Conservation (phyloP, 192 early-diverging fungal species). For the Coemansia sp. region DNA sequence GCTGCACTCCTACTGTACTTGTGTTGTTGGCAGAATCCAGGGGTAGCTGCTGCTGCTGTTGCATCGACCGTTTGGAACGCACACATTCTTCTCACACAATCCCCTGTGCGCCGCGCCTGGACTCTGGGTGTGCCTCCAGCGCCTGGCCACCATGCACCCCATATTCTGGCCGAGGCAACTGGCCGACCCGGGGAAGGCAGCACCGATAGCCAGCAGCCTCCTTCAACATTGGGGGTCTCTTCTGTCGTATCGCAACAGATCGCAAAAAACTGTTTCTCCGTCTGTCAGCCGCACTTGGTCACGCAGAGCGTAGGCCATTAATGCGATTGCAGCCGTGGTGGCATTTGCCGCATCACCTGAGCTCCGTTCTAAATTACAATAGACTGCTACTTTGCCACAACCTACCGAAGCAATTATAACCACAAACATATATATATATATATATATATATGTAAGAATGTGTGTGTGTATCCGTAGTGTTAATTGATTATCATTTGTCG, state of each 20-base stretch:
- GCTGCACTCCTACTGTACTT: too few species aligned
- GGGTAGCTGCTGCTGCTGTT: background rate
- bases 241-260: background rate
- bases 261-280: background rate
- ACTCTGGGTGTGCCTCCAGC: background rate
- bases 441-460: too few species aligned
- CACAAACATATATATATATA: too few species aligned
- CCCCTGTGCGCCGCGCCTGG: background rate
- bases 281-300: background rate
- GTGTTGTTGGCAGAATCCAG: background rate
- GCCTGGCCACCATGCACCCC: background rate
- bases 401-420: background rate
- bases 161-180: background rate
- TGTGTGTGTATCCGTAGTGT: too few species aligned
- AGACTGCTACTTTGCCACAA: constrained; percentile 1
- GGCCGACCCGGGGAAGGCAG: background rate
- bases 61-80: background rate
- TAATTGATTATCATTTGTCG: too few species aligned
- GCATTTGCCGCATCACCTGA: background rate
- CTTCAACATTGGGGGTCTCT: background rate
- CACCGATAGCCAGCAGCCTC: background rate
- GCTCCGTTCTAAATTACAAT: background rate
- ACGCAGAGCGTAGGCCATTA: background rate
- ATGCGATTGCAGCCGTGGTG: background rate
- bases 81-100: background rate